Percentiles rank a stretch among this genome's conserved stretches.
These are phyloP conservation scores for Francoa sonchifolia DNA, from an alignment of 441 rosid species.

Conservation along the genomic window DNA sequence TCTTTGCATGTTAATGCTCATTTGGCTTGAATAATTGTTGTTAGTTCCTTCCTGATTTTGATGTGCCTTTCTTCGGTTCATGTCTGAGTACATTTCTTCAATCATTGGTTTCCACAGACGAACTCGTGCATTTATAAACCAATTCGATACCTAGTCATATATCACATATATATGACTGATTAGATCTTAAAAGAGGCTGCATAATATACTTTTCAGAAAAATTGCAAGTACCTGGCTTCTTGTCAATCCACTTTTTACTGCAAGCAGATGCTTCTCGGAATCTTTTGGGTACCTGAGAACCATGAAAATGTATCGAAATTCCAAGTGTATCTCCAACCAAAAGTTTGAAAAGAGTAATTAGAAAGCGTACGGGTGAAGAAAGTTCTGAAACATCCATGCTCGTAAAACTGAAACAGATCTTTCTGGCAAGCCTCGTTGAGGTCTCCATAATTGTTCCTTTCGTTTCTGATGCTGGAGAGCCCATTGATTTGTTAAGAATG, in stretches of 20 bases:
- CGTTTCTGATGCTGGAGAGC: conserved; percentile 61
- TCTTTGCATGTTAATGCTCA: conserved; percentile 25
- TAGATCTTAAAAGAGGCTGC: too few relatives aligned
- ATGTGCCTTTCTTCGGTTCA: conserved; percentile 43
- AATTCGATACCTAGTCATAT: conserved; percentile 61
- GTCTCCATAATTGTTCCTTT: conserved; percentile 75
- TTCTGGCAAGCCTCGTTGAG: conserved; percentile 82
- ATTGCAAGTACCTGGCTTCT: conserved; percentile 98
- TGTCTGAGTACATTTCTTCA: conserved; percentile 81
- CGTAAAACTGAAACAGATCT: conserved; percentile 75
- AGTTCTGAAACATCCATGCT: conserved; percentile 94
- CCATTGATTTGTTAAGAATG: conserved; percentile 58
- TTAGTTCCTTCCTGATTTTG: conserved; percentile 20
- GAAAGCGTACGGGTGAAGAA: conserved; percentile 75
- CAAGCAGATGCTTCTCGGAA: conserved; percentile 88
- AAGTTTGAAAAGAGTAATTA: not conserved
- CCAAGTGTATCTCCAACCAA: not conserved
- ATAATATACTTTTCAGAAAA: too few relatives aligned
- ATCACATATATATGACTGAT: too few relatives aligned
- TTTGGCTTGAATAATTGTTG: conserved; percentile 16
- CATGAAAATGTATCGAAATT: not conserved
- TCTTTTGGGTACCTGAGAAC: conserved; percentile 78
- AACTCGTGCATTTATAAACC: conserved; percentile 91
- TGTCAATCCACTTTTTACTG: conserved; percentile 78
- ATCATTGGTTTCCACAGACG: conserved; percentile 97